Base-by-base conservation (phyloP, 495 filamentous ascomycete species). In the Xylaria curta region DNA sequence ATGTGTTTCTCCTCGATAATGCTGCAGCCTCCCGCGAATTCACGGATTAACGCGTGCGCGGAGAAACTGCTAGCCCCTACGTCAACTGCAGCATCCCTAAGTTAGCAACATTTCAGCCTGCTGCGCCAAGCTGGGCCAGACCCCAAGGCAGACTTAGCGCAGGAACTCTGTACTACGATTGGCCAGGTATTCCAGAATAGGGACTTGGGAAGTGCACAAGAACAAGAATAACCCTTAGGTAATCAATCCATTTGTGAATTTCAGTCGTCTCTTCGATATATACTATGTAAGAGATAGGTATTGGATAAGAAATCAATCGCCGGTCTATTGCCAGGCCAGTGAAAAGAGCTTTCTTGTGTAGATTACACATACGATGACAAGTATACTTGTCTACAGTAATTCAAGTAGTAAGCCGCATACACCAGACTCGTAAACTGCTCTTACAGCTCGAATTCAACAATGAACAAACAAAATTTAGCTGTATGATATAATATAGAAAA, bases 11-110 rank as follows among this genome's bases (percentile, higher is more conserved):
- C n/a, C 36, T 44, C 59, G 36, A 33, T 42, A 63, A 31, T 15
- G 36, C 60, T 63, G 38, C 36, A 63, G 60, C 60, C 60, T 63
- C 24, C n/a, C 15, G 7, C 38, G 21, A 63, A 44, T 63, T 44
- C 24, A 63, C 21, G 38, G 44, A 24, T 60, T 42, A 44, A 63
- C 38, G 60, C 60, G 60, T 42, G 60, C 38, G 60, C 12, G 21
- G 60, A 63, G 60, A 63, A 63, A 42, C 58, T 21, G 58, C 31
- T 28, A 17, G 31, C 58, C 58, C n/a, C 58, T 60, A 60, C 58
- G 58, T 60, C 58, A 60, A 60, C 56, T 60, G 58, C n/a, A 60
- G 58, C 33, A 38, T 38, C 31, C 58, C 38, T 31, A 19, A 59
- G 54, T 7, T 33, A 59, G 15, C 28, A 33, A 1, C 26, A 33